Base-by-base conservation (phyloP, 768 basidiomycete genomes). In the Roridomyces roridus region DNA sequence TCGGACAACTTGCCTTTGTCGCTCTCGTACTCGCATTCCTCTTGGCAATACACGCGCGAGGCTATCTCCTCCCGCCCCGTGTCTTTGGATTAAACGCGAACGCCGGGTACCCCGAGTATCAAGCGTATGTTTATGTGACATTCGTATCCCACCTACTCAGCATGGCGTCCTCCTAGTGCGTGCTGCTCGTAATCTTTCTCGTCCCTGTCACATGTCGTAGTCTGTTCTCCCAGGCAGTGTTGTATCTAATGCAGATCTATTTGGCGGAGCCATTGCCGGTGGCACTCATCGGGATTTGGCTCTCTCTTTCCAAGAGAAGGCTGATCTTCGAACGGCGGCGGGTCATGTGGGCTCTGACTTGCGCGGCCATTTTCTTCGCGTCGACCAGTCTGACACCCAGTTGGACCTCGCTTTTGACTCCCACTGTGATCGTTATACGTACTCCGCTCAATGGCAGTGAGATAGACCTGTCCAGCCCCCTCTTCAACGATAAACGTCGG, bases 381-480 rank as follows among this genome's bases (percentile, higher is more conserved):
- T 43, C 42, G 17, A 20, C 51, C 5, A 29, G 23, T 17, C 56
- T 51, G 28, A 57, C 56, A 7, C 35, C 56, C 6, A 57, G 55
- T 5, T 57, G 55, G 55, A 40, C 48, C 18, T 35, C 48, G 48
- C 55, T 57, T 11, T 34, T 57, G n/a, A 57, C 47, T 9, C 55
- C 55, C 1, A 45, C 7, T 20, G 21, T 7, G 10, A 51, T 57
- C 17, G 14, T 40, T 28, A 40, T 45, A 6, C 18, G 6, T 2
- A 44, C 43, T 5, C 48, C 55, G 3, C 6, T 57, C 15, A 3
- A 10, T 7, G 55, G 42, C 11, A 37, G 11, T 0, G 55, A 51
- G 20, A 28, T 57, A 4, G 46, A 48, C 18, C 21, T 48, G 6
- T 28, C 25, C 26, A 18, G n/a, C 23, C 6, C 26, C 9, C 20